A percentile compares a stretch with the other conserved stretches of the same genome.
Evolutionary conservation across 345 rosid species (phyloP).

Genomic region (Syzygium grande): DNA sequence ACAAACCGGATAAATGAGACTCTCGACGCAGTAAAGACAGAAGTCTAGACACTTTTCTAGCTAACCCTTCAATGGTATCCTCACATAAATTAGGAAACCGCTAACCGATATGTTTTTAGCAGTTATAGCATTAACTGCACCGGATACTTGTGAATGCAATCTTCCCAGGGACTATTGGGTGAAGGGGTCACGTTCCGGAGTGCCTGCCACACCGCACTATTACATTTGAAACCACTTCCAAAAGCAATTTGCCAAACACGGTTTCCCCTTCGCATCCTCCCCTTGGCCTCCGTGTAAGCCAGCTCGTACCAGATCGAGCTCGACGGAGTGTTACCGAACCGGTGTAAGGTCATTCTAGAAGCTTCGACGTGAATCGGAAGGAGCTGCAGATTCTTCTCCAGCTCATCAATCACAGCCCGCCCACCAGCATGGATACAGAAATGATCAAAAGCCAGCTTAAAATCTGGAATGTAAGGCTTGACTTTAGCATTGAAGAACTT

Average conservation of each 20-base stretch:
- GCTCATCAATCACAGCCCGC: constrained; percentile 90
- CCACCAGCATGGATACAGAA: constrained; percentile 94
- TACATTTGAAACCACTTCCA: constrained; percentile 90
- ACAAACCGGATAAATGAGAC: not conserved
- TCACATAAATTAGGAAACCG: not conserved
- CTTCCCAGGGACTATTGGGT: constrained; percentile 58
- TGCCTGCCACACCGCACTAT: constrained; percentile 82
- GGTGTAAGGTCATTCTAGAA: constrained; percentile 80
- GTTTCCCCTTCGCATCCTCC: constrained; percentile 72
- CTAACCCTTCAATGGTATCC: not conserved
- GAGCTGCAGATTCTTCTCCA: constrained; percentile 89
- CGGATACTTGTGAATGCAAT: constrained; percentile 63
- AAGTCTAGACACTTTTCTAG: not conserved
- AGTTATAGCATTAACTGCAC: constrained; percentile 33
- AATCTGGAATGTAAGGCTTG: constrained; percentile 89
- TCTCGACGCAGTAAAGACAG: not conserved
- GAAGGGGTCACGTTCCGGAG: constrained; percentile 48
- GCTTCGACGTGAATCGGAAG: constrained; percentile 61
- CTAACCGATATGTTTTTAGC: not conserved
- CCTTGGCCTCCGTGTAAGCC: constrained; percentile 78
- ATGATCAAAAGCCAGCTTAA: constrained; percentile 87
- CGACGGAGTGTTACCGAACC: constrained; percentile 89
- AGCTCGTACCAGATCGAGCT: constrained; percentile 92
- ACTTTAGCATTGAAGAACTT: constrained; percentile 46
- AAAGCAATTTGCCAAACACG: constrained; percentile 91